These are phyloP conservation scores for Zangia roseola DNA, from an alignment of 768 basidiomycete species.

Conservation along the genomic window DNA sequence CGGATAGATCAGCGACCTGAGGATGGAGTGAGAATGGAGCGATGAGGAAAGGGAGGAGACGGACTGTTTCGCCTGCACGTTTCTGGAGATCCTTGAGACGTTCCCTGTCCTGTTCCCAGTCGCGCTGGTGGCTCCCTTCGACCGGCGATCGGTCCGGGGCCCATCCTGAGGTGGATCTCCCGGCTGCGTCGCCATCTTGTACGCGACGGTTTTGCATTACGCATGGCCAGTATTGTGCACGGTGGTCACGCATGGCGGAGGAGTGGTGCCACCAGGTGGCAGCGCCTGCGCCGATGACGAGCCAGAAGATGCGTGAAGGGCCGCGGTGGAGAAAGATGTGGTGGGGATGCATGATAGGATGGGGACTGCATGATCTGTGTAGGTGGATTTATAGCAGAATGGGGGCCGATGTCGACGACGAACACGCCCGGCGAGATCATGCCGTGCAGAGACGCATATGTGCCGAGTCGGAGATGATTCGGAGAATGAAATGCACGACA, in stretches of 20 bases:
- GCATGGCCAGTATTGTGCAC: slow-evolving; percentile 31
- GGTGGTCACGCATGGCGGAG: slow-evolving; percentile 43
- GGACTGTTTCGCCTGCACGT: slow-evolving; percentile 52
- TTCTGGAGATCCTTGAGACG: slow-evolving; percentile 43
- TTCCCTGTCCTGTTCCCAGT: slow-evolving; percentile 50
- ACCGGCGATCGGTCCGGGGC: slow-evolving; percentile 11
- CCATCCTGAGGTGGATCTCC: neutral
- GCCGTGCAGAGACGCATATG: slow-evolving; percentile 13
- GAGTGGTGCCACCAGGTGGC: slow-evolving; percentile 39
- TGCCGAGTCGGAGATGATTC: slow-evolving; percentile 19
- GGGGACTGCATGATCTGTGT: neutral
- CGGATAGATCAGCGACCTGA: slow-evolving; percentile 63
- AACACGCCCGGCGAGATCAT: slow-evolving; percentile 22
- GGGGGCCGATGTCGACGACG: slow-evolving; percentile 14
- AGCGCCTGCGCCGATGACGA: slow-evolving; percentile 54
- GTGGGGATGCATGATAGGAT: slow-evolving; percentile 23
- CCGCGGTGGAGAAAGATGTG: slow-evolving; percentile 30
- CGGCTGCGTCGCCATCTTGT: slow-evolving; percentile 6
- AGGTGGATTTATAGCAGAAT: slow-evolving; percentile 15
- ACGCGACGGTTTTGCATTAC: slow-evolving; percentile 25
- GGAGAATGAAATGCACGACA: neutral
- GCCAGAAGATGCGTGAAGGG: slow-evolving; percentile 69
- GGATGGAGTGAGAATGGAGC: neutral
- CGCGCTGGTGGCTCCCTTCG: slow-evolving; percentile 25
- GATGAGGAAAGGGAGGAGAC: slow-evolving; percentile 11